Conservation (phyloP, 2,329 filamentous ascomycete genomes). For the Fusarium sp. region DNA sequence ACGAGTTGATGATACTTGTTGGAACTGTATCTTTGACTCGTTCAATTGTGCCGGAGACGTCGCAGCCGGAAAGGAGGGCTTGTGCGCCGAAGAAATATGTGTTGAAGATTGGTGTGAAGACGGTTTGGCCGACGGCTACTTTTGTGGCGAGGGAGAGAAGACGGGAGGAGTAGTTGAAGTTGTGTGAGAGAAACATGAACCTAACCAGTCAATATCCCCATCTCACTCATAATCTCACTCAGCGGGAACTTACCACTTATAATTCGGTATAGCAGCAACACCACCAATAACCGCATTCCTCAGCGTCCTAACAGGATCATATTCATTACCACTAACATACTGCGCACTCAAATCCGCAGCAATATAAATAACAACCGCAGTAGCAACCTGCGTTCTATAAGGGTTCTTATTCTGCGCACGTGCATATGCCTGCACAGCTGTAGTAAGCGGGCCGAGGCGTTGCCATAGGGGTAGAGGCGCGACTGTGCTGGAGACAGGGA, state of each 20-base stretch:
- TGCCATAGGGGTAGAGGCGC: constrained; percentile 63
- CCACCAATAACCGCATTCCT: constrained; percentile 81
- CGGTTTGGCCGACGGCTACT: constrained; percentile 81
- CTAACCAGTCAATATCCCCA: constrained; percentile 54
- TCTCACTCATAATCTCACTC: neutral
- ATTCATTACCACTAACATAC: constrained; percentile 70
- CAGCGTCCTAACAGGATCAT: constrained; percentile 76
- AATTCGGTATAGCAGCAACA: constrained; percentile 79
- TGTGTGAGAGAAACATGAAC: constrained; percentile 82
- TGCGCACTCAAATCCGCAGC: constrained; percentile 84
- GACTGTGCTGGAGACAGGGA: constrained; percentile 36
- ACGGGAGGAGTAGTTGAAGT: constrained; percentile 87
- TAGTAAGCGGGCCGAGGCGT: constrained; percentile 68
- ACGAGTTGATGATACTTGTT: constrained; percentile 79
- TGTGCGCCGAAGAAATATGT: constrained; percentile 86
- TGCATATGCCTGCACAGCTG: constrained; percentile 70
- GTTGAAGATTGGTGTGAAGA: constrained; percentile 88
- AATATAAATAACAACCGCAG: constrained; percentile 82
- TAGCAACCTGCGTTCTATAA: constrained; percentile 82
- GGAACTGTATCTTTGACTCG: constrained; percentile 82
- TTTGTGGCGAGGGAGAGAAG: constrained; percentile 79
- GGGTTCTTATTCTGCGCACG: constrained; percentile 78
- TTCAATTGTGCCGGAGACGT: constrained; percentile 72
- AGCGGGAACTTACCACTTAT: constrained; percentile 74
- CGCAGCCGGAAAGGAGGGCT: constrained; percentile 78